Evolutionary conservation across 2,329 filamentous ascomycete species (phyloP).

Genomic region (Penicillium palitans): DNA sequence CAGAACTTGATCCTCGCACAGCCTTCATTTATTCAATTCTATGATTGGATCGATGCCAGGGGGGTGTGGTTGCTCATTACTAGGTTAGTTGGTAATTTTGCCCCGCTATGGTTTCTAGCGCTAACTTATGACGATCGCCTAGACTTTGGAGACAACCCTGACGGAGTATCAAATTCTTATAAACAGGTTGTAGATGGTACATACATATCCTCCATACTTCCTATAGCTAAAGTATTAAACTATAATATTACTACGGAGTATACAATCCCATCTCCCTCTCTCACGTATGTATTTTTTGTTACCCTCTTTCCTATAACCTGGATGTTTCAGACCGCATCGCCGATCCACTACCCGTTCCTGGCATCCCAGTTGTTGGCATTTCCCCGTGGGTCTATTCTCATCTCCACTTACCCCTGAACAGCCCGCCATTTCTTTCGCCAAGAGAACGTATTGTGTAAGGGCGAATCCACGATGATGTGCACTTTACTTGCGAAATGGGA

Average conservation of each 20-base stretch:
- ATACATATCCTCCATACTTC: background rate
- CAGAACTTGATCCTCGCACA: conserved; percentile 12
- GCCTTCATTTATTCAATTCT: conserved; percentile 9
- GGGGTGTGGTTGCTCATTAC: background rate
- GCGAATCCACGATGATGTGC: conserved; percentile 10
- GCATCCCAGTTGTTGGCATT: conserved; percentile 12
- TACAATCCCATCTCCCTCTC: background rate
- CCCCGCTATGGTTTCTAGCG: conserved; percentile 8
- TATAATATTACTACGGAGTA: background rate
- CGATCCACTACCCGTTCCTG: conserved; percentile 28
- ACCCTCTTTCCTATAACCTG: background rate
- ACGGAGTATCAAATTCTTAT: background rate
- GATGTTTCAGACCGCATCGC: conserved; percentile 13
- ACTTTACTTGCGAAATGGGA: conserved; percentile 12
- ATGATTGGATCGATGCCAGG: conserved; percentile 16
- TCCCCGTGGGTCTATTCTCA: conserved; percentile 7
- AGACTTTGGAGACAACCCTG: background rate
- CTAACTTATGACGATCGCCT: conserved; percentile 3
- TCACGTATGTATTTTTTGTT: background rate
- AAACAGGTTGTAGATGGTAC: background rate
- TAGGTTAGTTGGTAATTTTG: conserved; percentile 6
- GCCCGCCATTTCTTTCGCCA: conserved; percentile 22
- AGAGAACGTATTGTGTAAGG: conserved; percentile 12
- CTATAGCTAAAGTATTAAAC: background rate
- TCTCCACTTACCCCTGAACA: conserved; percentile 30